Base-by-base conservation (phyloP, 176 grass and related monocot genomes). In the Bolboschoenus planiculmis region DNA sequence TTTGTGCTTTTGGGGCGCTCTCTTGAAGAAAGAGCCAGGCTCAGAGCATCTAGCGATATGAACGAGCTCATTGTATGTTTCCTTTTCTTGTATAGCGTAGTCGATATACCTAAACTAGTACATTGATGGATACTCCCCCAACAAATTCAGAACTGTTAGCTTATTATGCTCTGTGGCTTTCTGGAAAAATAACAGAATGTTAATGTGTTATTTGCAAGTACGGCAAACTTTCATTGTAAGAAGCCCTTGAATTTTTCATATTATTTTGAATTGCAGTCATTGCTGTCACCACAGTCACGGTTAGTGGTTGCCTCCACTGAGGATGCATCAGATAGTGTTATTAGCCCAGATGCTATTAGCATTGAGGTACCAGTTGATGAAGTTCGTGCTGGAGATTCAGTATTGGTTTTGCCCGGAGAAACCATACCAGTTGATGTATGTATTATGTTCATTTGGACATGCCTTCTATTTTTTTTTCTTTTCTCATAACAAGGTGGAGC, bases 1-100 rank as follows among this genome's bases (percentile, higher is more conserved):
- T 97, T 97, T 91, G 95, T 97, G 80, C 95, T 97, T 90, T 89
- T 97, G 88, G 95, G 95, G 53, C 90, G 95, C 83, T 97, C 95
- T 80, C 95, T 97, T 59, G 95, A 97, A 94, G 95, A 97, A 89
- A 91, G 85, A 78, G 95, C 95, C 62, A 89, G 95, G 79, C 92
- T 97, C 58, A 92, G 90, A 86, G 95, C 95, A 83, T 97, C 92
- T 70, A 97, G 92, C 20, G 92, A 97, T 88, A 97, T 97, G 95
- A 97, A 94, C 83, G 90, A 97, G 56, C 92, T 97, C 35, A 78
- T 94, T 78, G 95, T 97, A 93, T 91, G 94, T 91, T 77, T 53
- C 68, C 10, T 74, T 78, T 82, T 79, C 40, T 48, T 68, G 64
- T 73, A 44, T 14, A 46, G 4, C 21, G 27, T 73, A 27, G 5